Base-by-base conservation (phyloP, 352 stramenopile genomes). In the Pythium periplocum region DNA sequence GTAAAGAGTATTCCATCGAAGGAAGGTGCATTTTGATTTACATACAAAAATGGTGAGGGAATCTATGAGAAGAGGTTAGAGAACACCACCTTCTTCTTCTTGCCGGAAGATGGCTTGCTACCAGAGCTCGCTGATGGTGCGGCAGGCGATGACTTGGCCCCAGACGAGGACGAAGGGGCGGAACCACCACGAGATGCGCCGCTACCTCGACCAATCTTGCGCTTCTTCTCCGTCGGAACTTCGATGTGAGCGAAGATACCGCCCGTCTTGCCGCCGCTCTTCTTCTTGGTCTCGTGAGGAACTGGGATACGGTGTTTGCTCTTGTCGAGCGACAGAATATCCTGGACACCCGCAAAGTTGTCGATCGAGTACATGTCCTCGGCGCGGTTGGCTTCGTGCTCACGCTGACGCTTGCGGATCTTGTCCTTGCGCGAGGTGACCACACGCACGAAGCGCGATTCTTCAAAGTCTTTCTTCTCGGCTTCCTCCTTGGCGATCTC, bases 381-480 rank as follows among this genome's bases (percentile, higher is more conserved):
- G 40, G 77, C 70, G 33, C 78, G 75, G 42, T 71, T 90, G 7
- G 81, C 75, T 49, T 92, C 81, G 48, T 80, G 75, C 51, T 94
- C 83, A 59, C 84, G 84, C 68, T 90, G 78, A 9, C 82, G 82
- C 59, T 93, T 94, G 61, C 81, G 75, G 39, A 93, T 87, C 62
- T 94, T 94, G 71, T 94, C 84, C 55, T 94, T 94, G 55, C 82
- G 76, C 37, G 80, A 91, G 35, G 80, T 91, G 51, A 94, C 84
- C 38, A 93, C 69, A 55, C 84, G 84, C 47, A 94, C 84, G 45
- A 94, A 94, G 38, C 84, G 82, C 4, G 77, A 86, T 53, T 94
- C 84, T 63, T 94, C 84, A 57, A 84, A 94, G 6, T 88, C 77
- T 47, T 78, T 86, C 68, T 92, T 91, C 56, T 94, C 84, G 4